Percentiles rank a stretch among this genome's conserved stretches.
Evolutionary conservation across 306 rosid species (phyloP).

Genomic region (Alnus rubra): DNA sequence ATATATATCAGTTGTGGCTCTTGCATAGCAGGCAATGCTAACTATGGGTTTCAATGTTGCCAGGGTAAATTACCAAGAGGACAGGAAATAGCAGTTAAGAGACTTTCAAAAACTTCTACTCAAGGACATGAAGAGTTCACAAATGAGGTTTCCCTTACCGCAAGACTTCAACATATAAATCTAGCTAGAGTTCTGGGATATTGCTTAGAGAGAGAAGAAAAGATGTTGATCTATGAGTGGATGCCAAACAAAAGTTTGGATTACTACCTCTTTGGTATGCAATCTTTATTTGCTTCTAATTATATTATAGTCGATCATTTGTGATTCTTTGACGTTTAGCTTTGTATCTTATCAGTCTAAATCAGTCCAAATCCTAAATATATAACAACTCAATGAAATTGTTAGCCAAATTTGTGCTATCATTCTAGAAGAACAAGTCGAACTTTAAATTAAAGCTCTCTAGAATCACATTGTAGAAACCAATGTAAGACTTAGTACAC

Average conservation of each 20-base stretch:
- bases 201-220: constrained; percentile 46
- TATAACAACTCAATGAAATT: too few species aligned
- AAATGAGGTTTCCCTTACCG: constrained; percentile 49
- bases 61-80: constrained; percentile 50
- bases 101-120: constrained; percentile 47
- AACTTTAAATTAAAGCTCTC: too few species aligned
- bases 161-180: constrained; percentile 56
- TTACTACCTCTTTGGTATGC: constrained; percentile 48
- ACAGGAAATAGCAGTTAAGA: constrained; percentile 49
- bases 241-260: constrained; percentile 59
- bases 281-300: not conserved
- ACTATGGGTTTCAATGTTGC: constrained; percentile 13
- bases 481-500: too few species aligned
- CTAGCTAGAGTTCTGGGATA: constrained; percentile 55
- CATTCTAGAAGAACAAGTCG: too few species aligned
- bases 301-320: too few species aligned
- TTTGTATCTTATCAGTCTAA: not conserved
- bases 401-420: too few species aligned
- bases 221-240: constrained; percentile 51
- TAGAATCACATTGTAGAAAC: too few species aligned
- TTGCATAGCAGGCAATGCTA: not conserved
- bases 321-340: not conserved
- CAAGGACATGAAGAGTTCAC: constrained; percentile 49
- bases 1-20: not conserved
- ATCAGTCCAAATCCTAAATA: not conserved